Conservation (phyloP, 1,284 basidiomycete genomes). For the Meira nashicola region DNA sequence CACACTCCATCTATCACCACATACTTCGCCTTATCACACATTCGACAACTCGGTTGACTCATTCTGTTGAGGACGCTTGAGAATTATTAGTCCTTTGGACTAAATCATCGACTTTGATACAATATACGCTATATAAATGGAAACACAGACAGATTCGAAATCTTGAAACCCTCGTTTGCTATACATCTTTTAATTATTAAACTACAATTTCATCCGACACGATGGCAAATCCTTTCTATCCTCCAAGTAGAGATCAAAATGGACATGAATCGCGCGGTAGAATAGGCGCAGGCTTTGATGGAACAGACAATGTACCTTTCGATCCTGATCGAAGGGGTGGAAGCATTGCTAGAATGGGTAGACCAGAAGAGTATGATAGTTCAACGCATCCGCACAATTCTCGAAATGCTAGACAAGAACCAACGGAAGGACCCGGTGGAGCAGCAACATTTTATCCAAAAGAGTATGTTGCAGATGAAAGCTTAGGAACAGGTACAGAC, state of each 20-base stretch:
- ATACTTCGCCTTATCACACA: no score
- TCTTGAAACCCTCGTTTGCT: no score
- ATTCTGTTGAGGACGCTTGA: no score
- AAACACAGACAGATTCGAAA: no score
- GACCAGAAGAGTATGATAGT: conserved; percentile 19
- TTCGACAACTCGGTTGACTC: no score
- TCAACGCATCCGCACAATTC: conserved; percentile 13
- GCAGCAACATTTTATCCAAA: conserved; percentile 3
- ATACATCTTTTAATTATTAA: no score
- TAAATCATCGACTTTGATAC: no score
- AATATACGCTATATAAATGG: no score
- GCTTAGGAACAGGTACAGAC: neutral
- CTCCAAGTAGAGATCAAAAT: conserved; percentile 15
- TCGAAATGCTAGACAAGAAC: conserved; percentile 24
- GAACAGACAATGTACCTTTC: conserved; percentile 4
- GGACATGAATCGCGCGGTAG: conserved; percentile 2
- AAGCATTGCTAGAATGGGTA: neutral
- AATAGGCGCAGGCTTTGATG: conserved; percentile 17
- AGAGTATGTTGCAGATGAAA: neutral
- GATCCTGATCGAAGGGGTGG: conserved; percentile 5
- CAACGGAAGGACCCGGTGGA: conserved; percentile 8
- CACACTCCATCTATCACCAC: no score
- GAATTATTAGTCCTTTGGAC: no score
- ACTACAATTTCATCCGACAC: neutral
- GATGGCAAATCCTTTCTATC: conserved; percentile 29